Conservation (phyloP, 495 filamentous ascomycete species). For the Penicillium salamii region DNA sequence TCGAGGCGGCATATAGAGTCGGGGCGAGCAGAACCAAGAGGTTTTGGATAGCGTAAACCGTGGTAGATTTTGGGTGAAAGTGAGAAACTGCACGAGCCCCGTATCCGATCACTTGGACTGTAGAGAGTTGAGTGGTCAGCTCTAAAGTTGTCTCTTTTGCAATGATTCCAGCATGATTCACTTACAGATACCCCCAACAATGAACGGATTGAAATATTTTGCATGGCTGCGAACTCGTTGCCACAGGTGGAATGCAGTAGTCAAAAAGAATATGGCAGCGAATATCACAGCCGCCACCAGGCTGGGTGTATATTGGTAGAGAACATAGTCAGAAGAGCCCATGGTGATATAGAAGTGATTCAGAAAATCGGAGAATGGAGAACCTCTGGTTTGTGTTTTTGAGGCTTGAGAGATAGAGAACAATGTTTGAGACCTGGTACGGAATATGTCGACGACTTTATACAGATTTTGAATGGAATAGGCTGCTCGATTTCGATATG, state of each 20-base stretch:
- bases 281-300: constrained; percentile 5
- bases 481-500: no score
- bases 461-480: no score
- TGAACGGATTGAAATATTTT: constrained; percentile 62
- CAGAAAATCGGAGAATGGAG: no score
- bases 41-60: constrained; percentile 25
- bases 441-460: no score
- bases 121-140: neutral
- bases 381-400: no score
- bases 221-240: constrained; percentile 42
- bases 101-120: constrained; percentile 56
- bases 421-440: no score
- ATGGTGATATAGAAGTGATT: no score
- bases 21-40: constrained; percentile 39
- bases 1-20: constrained; percentile 48
- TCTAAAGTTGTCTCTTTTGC: no score
- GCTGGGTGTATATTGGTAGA: constrained; percentile 12
- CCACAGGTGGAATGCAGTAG: constrained; percentile 1
- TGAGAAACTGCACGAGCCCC: constrained; percentile 21
- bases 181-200: constrained; percentile 57
- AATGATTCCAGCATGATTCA: no score
- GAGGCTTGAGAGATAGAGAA: no score
- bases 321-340: neutral
- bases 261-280: constrained; percentile 19
- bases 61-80: constrained; percentile 6